Conservation (phyloP, 768 basidiomycete species). For the Leccinum olivaceopallidum region DNA sequence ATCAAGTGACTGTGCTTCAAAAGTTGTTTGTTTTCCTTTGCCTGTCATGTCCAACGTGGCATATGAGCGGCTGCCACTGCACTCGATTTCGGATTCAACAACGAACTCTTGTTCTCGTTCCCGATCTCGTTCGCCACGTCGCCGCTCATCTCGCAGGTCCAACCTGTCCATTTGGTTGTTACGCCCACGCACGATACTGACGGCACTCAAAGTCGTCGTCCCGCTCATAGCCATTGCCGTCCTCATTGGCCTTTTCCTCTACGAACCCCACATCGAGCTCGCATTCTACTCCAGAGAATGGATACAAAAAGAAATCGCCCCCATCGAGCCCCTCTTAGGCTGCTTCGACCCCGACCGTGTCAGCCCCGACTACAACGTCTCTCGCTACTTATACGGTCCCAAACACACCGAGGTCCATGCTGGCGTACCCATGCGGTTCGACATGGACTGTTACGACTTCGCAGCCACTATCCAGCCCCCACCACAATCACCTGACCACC, state of each 20-base stretch:
- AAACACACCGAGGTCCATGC: conserved; percentile 74
- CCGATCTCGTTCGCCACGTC: conserved; percentile 30
- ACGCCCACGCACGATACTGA: conserved; percentile 39
- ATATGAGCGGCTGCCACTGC: conserved; percentile 54
- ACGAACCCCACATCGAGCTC: conserved; percentile 86
- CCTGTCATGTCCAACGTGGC: conserved; percentile 39
- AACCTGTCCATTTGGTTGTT: conserved; percentile 23
- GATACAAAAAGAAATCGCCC: conserved; percentile 72
- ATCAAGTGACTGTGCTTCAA: no score
- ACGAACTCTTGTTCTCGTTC: conserved; percentile 22
- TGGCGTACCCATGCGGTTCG: conserved; percentile 74
- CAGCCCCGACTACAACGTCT: conserved; percentile 68
- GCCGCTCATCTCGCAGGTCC: conserved; percentile 29
- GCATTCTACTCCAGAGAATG: conserved; percentile 76
- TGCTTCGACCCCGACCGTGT: conserved; percentile 70
- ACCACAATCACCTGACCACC: not conserved
- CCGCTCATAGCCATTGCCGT: conserved; percentile 39
- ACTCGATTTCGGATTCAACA: conserved; percentile 37
- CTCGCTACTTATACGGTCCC: conserved; percentile 60
- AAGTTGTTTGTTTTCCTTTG: not conserved
- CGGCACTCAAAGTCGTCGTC: conserved; percentile 46
- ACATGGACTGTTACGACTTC: conserved; percentile 92
- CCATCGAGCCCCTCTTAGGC: conserved; percentile 60
- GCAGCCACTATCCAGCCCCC: conserved; percentile 70
- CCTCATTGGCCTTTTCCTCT: conserved; percentile 53